A percentile compares a stretch with the other conserved stretches of the same genome.
Conservation (phyloP, 2,329 filamentous ascomycete genomes). For the Elsinoe necatrix region DNA sequence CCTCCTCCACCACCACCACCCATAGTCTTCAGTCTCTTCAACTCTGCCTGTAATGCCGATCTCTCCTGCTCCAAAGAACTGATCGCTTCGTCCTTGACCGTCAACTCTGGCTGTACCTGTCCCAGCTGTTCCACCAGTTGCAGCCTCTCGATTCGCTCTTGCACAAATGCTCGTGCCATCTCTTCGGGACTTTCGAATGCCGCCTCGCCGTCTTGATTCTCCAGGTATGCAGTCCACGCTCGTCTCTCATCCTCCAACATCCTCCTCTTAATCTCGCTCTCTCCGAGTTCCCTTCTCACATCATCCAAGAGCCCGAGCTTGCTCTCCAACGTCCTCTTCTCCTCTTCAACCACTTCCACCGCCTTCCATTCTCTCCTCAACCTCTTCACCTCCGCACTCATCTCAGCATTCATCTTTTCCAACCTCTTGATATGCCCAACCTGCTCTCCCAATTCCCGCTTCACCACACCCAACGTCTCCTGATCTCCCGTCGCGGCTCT, state of each 20-base stretch:
- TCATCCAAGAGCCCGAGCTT: slow-evolving; percentile 67
- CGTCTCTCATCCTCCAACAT: slow-evolving; percentile 79
- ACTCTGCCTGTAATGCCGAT: slow-evolving; percentile 53
- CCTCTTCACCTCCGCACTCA: slow-evolving; percentile 69
- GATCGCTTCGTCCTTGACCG: slow-evolving; percentile 68
- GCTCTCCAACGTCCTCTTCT: slow-evolving; percentile 75
- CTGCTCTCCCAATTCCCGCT: slow-evolving; percentile 81
- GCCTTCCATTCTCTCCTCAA: slow-evolving; percentile 73
- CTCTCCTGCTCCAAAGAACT: slow-evolving; percentile 64
- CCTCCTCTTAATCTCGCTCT: slow-evolving; percentile 73
- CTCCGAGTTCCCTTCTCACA: slow-evolving; percentile 66
- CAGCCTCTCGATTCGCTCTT: slow-evolving; percentile 71
- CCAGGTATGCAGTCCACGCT: slow-evolving; percentile 79
- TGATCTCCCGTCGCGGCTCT: slow-evolving; percentile 82
- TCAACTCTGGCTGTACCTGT: slow-evolving; percentile 65
- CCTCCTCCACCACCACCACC: neutral
- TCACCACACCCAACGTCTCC: slow-evolving; percentile 76
- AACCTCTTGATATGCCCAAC: slow-evolving; percentile 82
- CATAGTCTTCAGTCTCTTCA: slow-evolving; percentile 56
- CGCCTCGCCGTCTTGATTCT: slow-evolving; percentile 47
- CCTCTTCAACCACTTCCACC: slow-evolving; percentile 90
- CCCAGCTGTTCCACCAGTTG: slow-evolving; percentile 76
- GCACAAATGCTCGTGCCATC: slow-evolving; percentile 72
- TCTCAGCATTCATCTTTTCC: slow-evolving; percentile 72
- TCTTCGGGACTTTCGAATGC: slow-evolving; percentile 79